These are phyloP conservation scores for Cladorrhinum sp. DNA, from an alignment of 2,329 filamentous ascomycete species.

Conservation along the genomic window DNA sequence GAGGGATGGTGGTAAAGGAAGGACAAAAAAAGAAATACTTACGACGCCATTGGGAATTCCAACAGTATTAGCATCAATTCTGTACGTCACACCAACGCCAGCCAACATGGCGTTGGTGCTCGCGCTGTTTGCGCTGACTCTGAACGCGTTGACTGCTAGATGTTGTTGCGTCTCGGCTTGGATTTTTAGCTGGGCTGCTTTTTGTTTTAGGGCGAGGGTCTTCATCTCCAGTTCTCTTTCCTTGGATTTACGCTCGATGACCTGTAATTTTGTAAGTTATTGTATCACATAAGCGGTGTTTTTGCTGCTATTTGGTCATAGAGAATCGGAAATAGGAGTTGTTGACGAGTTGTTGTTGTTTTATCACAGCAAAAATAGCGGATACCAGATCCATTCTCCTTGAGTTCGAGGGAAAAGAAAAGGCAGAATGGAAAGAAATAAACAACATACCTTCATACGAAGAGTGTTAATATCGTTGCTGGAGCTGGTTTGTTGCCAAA, in stretches of 20 bases:
- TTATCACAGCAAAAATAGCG: no score
- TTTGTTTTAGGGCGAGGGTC: slow-evolving; percentile 13
- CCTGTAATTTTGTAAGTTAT: slow-evolving; percentile 4
- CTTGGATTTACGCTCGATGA: slow-evolving; percentile 15
- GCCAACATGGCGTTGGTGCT: slow-evolving; percentile 20
- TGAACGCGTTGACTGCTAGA: slow-evolving; percentile 15
- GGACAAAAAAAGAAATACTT: slow-evolving; percentile 4
- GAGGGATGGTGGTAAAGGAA: no score
- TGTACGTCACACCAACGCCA: slow-evolving; percentile 10
- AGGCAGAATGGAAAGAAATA: no score
- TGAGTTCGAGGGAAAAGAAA: no score
- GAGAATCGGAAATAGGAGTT: no score
- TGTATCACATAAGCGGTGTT: no score
- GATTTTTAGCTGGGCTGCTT: slow-evolving; percentile 15
- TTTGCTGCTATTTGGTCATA: no score
- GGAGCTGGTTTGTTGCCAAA: slow-evolving; percentile 16
- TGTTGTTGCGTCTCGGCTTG: slow-evolving; percentile 17
- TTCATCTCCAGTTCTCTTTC: slow-evolving; percentile 17
- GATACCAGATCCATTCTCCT: no score
- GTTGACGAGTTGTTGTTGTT: no score
- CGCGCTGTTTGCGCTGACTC: slow-evolving; percentile 9
- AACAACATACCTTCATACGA: slow-evolving; percentile 13
- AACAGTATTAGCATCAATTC: slow-evolving; percentile 10
- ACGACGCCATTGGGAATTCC: slow-evolving; percentile 11
- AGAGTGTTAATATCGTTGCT: slow-evolving; percentile 10